Evolutionary conservation across 495 filamentous ascomycete species (phyloP).

Genomic region (Daldinia caldariorum): DNA sequence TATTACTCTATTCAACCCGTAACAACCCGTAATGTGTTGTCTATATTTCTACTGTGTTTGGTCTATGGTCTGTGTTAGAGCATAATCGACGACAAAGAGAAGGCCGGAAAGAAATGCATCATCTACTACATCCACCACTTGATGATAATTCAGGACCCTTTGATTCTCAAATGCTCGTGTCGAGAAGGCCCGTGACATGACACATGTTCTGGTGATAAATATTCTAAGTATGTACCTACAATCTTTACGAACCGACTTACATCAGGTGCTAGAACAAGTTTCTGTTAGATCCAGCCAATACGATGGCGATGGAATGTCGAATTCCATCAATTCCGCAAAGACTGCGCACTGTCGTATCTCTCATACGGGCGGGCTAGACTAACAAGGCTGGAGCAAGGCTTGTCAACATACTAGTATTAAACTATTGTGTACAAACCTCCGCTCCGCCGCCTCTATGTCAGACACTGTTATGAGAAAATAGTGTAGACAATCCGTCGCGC

Average conservation of each 20-base stretch:
- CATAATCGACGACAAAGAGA: conserved; percentile 1
- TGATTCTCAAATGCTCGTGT: conserved; percentile 20
- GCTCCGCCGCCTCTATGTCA: conserved; percentile 33
- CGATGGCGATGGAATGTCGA: conserved; percentile 32
- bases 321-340: conserved; percentile 32
- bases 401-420: conserved; percentile 23
- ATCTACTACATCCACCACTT: background rate
- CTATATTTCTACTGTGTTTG: background rate
- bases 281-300: conserved; percentile 11
- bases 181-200: conserved; percentile 18
- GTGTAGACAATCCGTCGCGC: conserved; percentile 29
- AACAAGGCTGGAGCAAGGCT: conserved; percentile 16
- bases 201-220: conserved; percentile 11
- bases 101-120: background rate
- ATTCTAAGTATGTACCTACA: background rate
- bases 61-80: background rate
- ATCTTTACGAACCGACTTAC: conserved; percentile 20
- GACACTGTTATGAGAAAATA: conserved; percentile 5
- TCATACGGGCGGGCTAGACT: conserved; percentile 23
- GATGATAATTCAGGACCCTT: conserved; percentile 11
- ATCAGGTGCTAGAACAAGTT: conserved; percentile 23
- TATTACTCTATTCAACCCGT: background rate
- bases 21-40: background rate
- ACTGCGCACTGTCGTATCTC: background rate
- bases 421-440: conserved; percentile 7